Evolutionary conservation across 306 rosid genomes (phyloP).

Genomic region (Cicer cuneatum): DNA sequence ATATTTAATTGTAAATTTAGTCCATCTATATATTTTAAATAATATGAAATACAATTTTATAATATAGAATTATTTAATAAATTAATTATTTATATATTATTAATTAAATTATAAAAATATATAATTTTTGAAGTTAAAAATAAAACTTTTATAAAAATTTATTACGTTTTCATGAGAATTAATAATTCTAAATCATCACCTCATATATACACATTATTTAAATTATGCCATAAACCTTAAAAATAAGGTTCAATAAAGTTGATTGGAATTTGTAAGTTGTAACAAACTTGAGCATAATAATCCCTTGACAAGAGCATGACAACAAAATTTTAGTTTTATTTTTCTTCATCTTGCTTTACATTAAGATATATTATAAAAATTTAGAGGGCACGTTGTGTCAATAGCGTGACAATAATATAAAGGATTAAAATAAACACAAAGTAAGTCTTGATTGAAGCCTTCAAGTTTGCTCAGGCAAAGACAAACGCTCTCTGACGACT

Average conservation of each 20-base stretch:
- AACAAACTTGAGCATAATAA: conserved; percentile 39
- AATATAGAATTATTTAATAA: no score
- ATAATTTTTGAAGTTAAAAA: no score
- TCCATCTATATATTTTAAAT: no score
- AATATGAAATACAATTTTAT: no score
- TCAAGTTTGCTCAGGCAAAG: conserved; percentile 51
- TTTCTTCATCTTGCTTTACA: conserved; percentile 22
- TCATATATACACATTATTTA: no score
- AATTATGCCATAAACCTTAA: no score
- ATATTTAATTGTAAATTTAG: no score
- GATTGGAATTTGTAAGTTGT: conserved; percentile 11
- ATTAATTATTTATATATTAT: no score
- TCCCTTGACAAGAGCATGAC: conserved; percentile 51
- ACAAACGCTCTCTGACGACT: conserved; percentile 55
- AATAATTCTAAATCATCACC: no score
- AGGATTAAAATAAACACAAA: conserved; percentile 30
- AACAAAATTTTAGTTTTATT: conserved; percentile 43
- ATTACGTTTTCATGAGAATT: no score
- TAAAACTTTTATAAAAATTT: no score
- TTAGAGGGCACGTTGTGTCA: conserved; percentile 44
- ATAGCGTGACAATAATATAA: conserved; percentile 43
- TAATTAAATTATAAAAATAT: no score
- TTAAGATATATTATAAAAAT: conserved; percentile 23
- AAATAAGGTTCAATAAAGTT: conserved; percentile 31
- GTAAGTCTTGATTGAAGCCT: conserved; percentile 72